These are phyloP conservation scores for Exophiala xenobiotica DNA, from an alignment of 2,329 filamentous ascomycete genomes.

Conservation along the genomic window DNA sequence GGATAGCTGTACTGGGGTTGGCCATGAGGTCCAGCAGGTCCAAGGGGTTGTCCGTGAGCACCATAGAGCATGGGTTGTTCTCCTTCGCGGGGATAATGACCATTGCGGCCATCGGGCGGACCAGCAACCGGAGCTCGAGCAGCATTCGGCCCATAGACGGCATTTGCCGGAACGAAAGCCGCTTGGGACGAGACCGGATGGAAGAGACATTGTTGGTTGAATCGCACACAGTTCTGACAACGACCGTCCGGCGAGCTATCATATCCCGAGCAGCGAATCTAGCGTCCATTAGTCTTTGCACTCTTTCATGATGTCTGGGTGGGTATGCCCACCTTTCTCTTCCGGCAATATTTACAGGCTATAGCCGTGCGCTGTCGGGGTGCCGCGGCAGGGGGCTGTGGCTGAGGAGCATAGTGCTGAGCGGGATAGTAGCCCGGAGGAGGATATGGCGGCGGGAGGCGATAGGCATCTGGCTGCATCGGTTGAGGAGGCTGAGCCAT, in stretches of 20 bases:
- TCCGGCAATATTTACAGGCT: slow-evolving; percentile 52
- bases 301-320: slow-evolving; percentile 1
- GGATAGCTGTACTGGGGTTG: slow-evolving; percentile 41
- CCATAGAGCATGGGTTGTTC: slow-evolving; percentile 44
- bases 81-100: slow-evolving; percentile 28
- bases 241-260: slow-evolving; percentile 69
- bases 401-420: slow-evolving; percentile 40
- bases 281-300: slow-evolving; percentile 11
- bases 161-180: slow-evolving; percentile 71
- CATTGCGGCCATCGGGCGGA: slow-evolving; percentile 31
- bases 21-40: slow-evolving; percentile 35
- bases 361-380: slow-evolving; percentile 53
- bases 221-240: slow-evolving; percentile 70
- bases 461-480: slow-evolving; percentile 40
- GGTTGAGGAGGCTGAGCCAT: slow-evolving; percentile 41
- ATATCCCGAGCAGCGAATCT: slow-evolving; percentile 77
- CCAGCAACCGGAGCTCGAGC: slow-evolving; percentile 33
- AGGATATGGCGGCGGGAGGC: slow-evolving; percentile 43
- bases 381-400: slow-evolving; percentile 42
- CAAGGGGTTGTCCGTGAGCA: slow-evolving; percentile 51
- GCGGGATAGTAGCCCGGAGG: slow-evolving; percentile 39
- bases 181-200: slow-evolving; percentile 72
- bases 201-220: slow-evolving; percentile 76
- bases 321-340: slow-evolving; percentile 47
- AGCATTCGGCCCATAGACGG: slow-evolving; percentile 56